Evolutionary conservation across 169 alveolate species (phyloP), one percentile per base, ranked within the genome.

Genomic region (Plasmodium falciparum): DNA sequence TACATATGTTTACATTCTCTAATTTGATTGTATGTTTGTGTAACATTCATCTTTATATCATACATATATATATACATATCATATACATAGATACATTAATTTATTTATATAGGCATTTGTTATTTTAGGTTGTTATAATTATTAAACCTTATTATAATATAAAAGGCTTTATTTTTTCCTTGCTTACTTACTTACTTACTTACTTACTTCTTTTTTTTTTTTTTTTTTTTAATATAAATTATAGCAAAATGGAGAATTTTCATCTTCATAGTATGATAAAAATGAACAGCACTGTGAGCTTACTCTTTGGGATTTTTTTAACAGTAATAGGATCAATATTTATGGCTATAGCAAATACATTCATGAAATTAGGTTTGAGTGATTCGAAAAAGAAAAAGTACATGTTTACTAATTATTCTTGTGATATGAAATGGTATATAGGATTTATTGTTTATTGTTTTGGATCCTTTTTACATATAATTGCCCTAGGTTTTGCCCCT

Each of bases 401-500:
- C 58, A 63, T 69, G 56, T 50, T 88, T 45, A 90, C 76, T 20
- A 93, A 80, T 56, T 89, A 93, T 58, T 89, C 92, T 3, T 93
- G 93, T 88, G 97, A 95, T 61, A 93, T 80, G 74, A 91, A 92
- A 43, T 95, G 97, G 97, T 92, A 93, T 73, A 63, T 90, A 39
- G 97, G 97, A 13, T 86, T 95, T 89, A 65, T 90, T 43, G 93
- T 95, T 59, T 95, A 95, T 66, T 89, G 93, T 45, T 75, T 92
- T 70, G 97, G 97, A 33, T 94, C 96, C 13, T 74, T 91, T 52
- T 52, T 95, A 75, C 97, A 95, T 76, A 89, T 95, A 50, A 88
- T 94, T 58, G 97, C 97, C 58, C 89, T 95, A 45, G 97, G 95
- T 15, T 95, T 95, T 62, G 97, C 97, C 5, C 97, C 97, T 3